Evolutionary conservation across 2,329 filamentous ascomycete species (phyloP).

Genomic region (Hortaea sp.): DNA sequence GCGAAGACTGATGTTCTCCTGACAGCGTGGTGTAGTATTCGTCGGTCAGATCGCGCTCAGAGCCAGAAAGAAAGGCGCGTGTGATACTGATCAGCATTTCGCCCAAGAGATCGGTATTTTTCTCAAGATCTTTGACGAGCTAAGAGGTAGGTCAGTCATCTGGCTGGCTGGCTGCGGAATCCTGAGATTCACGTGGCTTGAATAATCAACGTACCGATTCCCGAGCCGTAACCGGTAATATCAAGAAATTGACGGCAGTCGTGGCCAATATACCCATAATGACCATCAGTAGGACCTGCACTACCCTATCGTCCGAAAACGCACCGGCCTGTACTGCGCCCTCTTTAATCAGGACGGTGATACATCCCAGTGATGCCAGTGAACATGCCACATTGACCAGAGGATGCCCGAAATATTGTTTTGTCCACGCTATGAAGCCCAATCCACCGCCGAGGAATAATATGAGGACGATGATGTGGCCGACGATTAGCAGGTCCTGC

Average conservation of each 20-base stretch:
- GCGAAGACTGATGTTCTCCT: conserved; percentile 53
- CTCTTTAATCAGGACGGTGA: conserved; percentile 84
- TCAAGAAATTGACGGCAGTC: conserved; percentile 62
- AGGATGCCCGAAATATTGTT: conserved; percentile 28
- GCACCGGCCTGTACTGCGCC: conserved; percentile 73
- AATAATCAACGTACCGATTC: conserved; percentile 33
- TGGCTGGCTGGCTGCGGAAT: not conserved
- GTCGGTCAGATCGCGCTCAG: conserved; percentile 64
- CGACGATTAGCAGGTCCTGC: conserved; percentile 56
- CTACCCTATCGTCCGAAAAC: conserved; percentile 71
- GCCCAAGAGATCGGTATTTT: conserved; percentile 63
- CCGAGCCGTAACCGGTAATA: conserved; percentile 72
- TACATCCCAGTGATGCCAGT: conserved; percentile 76
- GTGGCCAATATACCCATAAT: conserved; percentile 65
- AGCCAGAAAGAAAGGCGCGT: conserved; percentile 71
- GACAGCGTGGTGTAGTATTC: conserved; percentile 51
- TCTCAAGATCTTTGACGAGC: conserved; percentile 63
- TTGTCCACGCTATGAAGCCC: conserved; percentile 58
- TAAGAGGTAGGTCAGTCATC: not conserved
- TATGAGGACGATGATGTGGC: conserved; percentile 68
- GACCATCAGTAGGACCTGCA: conserved; percentile 74
- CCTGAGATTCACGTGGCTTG: not conserved
- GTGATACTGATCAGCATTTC: conserved; percentile 77
- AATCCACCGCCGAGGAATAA: conserved; percentile 79
- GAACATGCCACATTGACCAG: conserved; percentile 56